A percentile compares a stretch with the other conserved stretches of the same genome.
Evolutionary conservation across 139 green algal genomes (phyloP).

Genomic region (Asterochloris sp.): DNA sequence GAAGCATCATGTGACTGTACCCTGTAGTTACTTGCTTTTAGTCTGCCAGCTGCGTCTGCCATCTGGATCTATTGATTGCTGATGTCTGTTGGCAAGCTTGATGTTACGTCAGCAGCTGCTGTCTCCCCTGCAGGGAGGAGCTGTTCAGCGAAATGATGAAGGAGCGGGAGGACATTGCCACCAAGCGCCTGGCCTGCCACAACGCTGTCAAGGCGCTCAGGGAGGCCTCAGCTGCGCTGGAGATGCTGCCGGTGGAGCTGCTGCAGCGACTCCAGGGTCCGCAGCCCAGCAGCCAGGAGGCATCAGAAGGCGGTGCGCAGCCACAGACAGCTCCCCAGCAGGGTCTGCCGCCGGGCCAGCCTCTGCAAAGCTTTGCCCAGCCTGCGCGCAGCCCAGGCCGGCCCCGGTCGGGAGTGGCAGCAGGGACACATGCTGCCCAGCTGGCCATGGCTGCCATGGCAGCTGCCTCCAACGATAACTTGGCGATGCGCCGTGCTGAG

Average conservation of each 20-base stretch:
- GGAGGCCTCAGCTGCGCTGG: conserved; percentile 33
- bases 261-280: conserved; percentile 9
- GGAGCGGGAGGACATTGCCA: conserved; percentile 76
- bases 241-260: conserved; percentile 33
- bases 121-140: conserved; percentile 55
- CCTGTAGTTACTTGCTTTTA: neutral
- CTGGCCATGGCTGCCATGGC: conserved; percentile 11
- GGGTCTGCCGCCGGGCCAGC: too few relatives aligned
- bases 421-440: conserved; percentile 9
- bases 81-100: neutral
- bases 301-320: neutral
- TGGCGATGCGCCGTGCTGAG: conserved; percentile 1
- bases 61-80: too few relatives aligned
- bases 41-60: neutral
- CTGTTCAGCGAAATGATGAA: conserved; percentile 68
- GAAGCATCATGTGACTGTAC: neutral
- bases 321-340: too few relatives aligned
- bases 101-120: neutral
- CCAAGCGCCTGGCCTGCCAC: conserved; percentile 47
- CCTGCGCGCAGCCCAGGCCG: neutral
- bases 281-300: neutral
- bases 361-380: neutral
- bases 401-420: neutral
- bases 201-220: conserved; percentile 42
- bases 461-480: neutral